A percentile compares a stretch with the other conserved stretches of the same genome.
phyloP scores from a whole-genome alignment of 2,329 filamentous ascomycete genomes.

The Zalaria obscura region DNA sequence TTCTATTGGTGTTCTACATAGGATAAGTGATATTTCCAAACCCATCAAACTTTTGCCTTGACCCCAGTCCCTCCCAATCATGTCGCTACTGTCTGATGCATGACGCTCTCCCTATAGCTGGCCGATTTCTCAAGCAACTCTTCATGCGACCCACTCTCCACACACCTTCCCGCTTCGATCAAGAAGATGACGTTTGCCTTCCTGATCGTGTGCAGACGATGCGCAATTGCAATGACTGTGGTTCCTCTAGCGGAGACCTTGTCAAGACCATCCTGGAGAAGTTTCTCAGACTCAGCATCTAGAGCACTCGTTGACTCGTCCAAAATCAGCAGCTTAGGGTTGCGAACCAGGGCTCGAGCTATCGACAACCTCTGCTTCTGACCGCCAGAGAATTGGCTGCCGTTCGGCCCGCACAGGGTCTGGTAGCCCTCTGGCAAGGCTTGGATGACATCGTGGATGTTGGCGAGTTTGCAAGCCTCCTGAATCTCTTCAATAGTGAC shows the following conservation, averaged over 20 bases:
- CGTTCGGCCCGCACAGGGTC: constrained; percentile 33
- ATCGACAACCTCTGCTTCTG: constrained; percentile 29
- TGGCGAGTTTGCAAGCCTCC: constrained; percentile 51
- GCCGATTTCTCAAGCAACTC: constrained; percentile 29
- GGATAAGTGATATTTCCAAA: no score
- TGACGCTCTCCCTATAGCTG: constrained; percentile 10
- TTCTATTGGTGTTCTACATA: no score
- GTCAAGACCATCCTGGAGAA: constrained; percentile 25
- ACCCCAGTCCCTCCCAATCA: not conserved
- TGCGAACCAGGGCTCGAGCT: constrained; percentile 27
- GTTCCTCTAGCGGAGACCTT: constrained; percentile 12
- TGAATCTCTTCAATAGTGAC: constrained; percentile 48
- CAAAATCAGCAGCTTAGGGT: constrained; percentile 25
- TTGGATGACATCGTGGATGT: constrained; percentile 55
- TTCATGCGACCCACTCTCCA: constrained; percentile 34
- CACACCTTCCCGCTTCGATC: constrained; percentile 33
- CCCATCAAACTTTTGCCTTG: no score
- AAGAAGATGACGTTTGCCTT: constrained; percentile 29
- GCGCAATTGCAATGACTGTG: constrained; percentile 31
- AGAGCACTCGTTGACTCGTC: constrained; percentile 29
- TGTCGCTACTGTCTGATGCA: constrained; percentile 10
- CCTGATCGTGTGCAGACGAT: constrained; percentile 26
- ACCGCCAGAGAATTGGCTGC: constrained; percentile 27
- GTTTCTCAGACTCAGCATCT: constrained; percentile 27
- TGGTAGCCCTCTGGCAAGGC: constrained; percentile 51